Evolutionary conservation across 1,284 basidiomycete species (phyloP).

Genomic region (Mrakiaceae sp.): DNA sequence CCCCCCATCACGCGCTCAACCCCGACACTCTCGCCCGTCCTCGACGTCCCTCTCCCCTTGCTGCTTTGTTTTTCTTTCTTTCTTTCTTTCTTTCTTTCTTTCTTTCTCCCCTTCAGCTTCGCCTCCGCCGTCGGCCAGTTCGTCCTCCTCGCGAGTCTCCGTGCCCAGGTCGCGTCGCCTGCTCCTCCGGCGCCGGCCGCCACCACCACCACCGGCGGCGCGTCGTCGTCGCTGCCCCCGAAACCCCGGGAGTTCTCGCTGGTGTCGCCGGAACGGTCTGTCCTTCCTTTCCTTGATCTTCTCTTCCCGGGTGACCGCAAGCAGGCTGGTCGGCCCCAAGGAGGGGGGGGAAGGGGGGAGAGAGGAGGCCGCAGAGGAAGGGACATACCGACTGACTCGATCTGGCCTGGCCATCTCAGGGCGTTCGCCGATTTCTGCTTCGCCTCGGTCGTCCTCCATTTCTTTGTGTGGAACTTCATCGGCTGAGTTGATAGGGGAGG

Average conservation of each 20-base stretch:
- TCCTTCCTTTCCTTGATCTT: slow-evolving; percentile 19
- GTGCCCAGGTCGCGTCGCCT: slow-evolving; percentile 63
- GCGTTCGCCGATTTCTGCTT: slow-evolving; percentile 94
- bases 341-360: background rate
- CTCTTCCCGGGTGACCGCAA: background rate
- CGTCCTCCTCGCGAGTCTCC: slow-evolving; percentile 80
- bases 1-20: no score
- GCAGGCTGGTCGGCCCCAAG: no score
- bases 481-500: slow-evolving; percentile 33
- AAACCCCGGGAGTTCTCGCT: slow-evolving; percentile 55
- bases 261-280: slow-evolving; percentile 87
- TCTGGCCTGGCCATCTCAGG: slow-evolving; percentile 37
- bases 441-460: slow-evolving; percentile 88
- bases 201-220: background rate
- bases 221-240: slow-evolving; percentile 22
- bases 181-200: background rate
- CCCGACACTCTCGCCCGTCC: no score
- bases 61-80: background rate
- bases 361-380: background rate
- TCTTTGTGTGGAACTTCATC: slow-evolving; percentile 97
- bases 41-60: no score
- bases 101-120: slow-evolving; percentile 49
- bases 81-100: background rate
- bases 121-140: slow-evolving; percentile 91
- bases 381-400: background rate